phyloP scores from a whole-genome alignment of 768 basidiomycete genomes.

The Collybia mongolica region DNA sequence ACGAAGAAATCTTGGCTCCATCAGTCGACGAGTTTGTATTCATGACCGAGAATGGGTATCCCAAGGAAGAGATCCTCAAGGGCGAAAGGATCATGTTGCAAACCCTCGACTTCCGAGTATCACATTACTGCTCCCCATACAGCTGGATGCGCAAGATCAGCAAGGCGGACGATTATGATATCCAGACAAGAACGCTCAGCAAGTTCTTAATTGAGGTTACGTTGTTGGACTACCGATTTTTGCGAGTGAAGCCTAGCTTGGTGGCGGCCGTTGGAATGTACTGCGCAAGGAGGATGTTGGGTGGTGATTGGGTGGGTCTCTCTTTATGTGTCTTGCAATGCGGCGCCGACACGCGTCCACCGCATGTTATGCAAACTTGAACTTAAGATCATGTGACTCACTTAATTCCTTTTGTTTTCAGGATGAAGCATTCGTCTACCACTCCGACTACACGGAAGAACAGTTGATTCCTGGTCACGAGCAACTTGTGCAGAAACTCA shows the following conservation, averaged over 20 bases:
- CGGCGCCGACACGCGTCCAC: conserved; percentile 9
- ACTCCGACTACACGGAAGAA: conserved; percentile 89
- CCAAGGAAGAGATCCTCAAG: conserved; percentile 94
- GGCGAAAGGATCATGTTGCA: conserved; percentile 96
- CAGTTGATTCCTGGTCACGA: conserved; percentile 81
- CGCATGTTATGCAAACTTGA: conserved; percentile 13
- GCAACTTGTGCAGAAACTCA: conserved; percentile 80
- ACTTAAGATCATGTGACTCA: conserved; percentile 37
- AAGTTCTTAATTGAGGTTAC: conserved; percentile 98
- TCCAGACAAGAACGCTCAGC: conserved; percentile 94
- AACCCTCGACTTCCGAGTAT: conserved; percentile 92
- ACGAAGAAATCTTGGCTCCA: conserved; percentile 98
- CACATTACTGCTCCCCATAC: conserved; percentile 98
- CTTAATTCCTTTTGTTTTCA: conserved; percentile 33
- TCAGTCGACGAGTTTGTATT: conserved; percentile 97
- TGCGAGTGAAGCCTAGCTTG: conserved; percentile 90
- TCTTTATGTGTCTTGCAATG: conserved; percentile 9
- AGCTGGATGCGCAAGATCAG: conserved; percentile 99
- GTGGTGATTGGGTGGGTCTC: conserved; percentile 89
- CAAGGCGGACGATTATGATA: conserved; percentile 98
- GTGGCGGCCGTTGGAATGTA: conserved; percentile 98
- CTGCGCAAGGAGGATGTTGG: conserved; percentile 90
- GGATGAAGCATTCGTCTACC: conserved; percentile 90
- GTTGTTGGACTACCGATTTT: conserved; percentile 87
- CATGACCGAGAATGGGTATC: conserved; percentile 96